These are phyloP conservation scores for Backusella luteola DNA, from an alignment of 192 early-diverging fungal genomes.

Conservation along the genomic window DNA sequence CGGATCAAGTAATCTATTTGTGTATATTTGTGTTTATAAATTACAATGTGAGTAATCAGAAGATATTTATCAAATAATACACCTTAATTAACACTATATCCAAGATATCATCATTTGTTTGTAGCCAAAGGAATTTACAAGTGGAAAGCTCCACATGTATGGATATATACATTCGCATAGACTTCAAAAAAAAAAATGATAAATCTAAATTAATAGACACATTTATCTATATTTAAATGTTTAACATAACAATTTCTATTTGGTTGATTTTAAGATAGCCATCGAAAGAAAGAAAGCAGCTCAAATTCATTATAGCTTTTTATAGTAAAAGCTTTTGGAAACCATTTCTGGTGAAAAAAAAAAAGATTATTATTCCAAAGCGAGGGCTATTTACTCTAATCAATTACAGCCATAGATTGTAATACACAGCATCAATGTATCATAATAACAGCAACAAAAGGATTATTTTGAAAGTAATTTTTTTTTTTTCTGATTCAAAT, in stretches of 20 bases:
- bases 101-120: not conserved
- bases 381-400: not conserved
- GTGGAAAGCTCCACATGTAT: not conserved
- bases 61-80: too few species aligned
- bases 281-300: not conserved
- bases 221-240: not conserved
- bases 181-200: not conserved
- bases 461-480: not conserved
- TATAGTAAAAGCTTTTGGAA: not conserved
- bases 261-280: not conserved
- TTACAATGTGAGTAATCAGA: too few species aligned
- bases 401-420: not conserved
- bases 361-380: not conserved
- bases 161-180: not conserved
- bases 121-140: not conserved
- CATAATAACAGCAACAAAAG: too few species aligned
- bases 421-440: not conserved
- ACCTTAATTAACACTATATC: not conserved
- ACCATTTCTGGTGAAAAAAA: not conserved
- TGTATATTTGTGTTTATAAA: too few species aligned
- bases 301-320: not conserved
- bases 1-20: too few species aligned
- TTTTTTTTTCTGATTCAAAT: not conserved
- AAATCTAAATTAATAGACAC: not conserved
- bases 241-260: not conserved